Evolutionary conservation across 768 basidiomycete genomes (phyloP).

Genomic region (Suillus occidentalis): DNA sequence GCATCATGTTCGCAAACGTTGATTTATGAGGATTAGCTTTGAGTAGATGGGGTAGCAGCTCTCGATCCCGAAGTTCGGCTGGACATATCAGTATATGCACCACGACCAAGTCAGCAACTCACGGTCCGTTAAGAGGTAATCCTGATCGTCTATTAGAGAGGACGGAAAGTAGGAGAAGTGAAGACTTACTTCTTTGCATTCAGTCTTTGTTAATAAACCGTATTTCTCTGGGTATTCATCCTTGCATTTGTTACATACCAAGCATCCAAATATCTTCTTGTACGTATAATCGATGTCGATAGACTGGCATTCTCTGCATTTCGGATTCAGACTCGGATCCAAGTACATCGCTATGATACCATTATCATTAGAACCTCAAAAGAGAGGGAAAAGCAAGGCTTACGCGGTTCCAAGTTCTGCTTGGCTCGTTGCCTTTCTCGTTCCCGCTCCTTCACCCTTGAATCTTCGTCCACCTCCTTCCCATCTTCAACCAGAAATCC

Average conservation of each 20-base stretch:
- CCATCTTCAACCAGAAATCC: constrained; percentile 92
- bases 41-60: constrained; percentile 88
- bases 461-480: constrained; percentile 76
- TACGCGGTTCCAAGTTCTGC: constrained; percentile 77
- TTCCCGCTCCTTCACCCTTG: constrained; percentile 75
- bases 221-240: constrained; percentile 90
- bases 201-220: constrained; percentile 94
- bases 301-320: constrained; percentile 84
- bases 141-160: constrained; percentile 43
- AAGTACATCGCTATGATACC: constrained; percentile 66
- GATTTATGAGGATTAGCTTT: constrained; percentile 95
- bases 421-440: constrained; percentile 74
- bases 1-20: constrained; percentile 99
- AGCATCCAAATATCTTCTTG: constrained; percentile 77
- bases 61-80: constrained; percentile 93
- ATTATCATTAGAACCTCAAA: constrained; percentile 6
- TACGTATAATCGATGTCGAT: constrained; percentile 85
- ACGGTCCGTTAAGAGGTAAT: constrained; percentile 95
- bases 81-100: constrained; percentile 7
- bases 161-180: neutral
- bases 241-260: constrained; percentile 90
- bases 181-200: constrained; percentile 84
- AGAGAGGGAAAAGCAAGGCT: constrained; percentile 24
- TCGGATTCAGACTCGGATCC: constrained; percentile 73
- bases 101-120: constrained; percentile 28